phyloP scores from a whole-genome alignment of 768 basidiomycete species.

The Agaricus bisporus region DNA sequence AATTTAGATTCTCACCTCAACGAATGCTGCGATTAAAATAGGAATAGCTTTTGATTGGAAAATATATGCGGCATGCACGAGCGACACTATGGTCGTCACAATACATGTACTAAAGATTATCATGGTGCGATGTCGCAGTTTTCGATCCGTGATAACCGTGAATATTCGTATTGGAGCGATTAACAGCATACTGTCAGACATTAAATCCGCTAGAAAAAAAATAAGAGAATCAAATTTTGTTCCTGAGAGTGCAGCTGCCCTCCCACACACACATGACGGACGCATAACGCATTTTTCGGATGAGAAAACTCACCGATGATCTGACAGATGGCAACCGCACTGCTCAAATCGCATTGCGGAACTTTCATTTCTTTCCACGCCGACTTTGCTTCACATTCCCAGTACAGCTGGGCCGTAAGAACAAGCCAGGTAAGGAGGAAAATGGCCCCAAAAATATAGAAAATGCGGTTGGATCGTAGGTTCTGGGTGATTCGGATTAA shows the following conservation, averaged over 20 bases:
- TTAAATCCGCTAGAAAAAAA: constrained; percentile 33
- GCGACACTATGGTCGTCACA: constrained; percentile 38
- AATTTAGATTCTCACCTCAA: constrained; percentile 29
- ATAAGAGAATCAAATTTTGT: not conserved
- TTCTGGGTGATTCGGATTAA: constrained; percentile 43
- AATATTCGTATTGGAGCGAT: constrained; percentile 41
- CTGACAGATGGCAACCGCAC: not conserved
- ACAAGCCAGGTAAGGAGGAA: constrained; percentile 24
- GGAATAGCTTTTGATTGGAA: constrained; percentile 21
- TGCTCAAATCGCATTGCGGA: constrained; percentile 1
- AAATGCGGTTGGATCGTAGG: not conserved
- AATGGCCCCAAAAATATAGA: constrained; percentile 20
- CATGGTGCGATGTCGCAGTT: constrained; percentile 33
- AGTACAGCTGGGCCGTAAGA: constrained; percentile 37
- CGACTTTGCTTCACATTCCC: constrained; percentile 34
- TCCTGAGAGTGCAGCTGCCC: too few species aligned
- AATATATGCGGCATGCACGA: constrained; percentile 41
- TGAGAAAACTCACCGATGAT: not conserved
- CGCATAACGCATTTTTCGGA: too few species aligned
- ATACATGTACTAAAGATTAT: constrained; percentile 51
- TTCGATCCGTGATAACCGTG: constrained; percentile 29
- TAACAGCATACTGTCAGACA: constrained; percentile 43
- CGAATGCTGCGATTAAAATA: constrained; percentile 31
- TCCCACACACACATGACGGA: too few species aligned
- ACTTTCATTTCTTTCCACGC: not conserved